These are phyloP conservation scores for Rhizopogon sp. DNA, from an alignment of 768 basidiomycete genomes.

Conservation along the genomic window DNA sequence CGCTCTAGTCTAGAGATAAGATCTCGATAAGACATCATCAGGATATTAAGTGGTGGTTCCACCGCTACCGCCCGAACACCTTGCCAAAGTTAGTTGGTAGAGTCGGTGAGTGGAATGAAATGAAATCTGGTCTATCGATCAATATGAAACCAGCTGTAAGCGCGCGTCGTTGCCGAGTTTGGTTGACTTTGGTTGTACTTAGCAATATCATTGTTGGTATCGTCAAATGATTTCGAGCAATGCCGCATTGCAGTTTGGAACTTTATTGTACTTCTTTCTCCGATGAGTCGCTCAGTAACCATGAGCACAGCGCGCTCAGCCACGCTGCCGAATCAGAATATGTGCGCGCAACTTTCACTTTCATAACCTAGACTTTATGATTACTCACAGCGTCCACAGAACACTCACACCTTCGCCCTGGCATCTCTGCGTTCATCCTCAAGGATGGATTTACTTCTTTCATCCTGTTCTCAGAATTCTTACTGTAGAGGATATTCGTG, in stretches of 20 bases:
- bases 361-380: constrained; percentile 4
- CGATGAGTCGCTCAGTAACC: neutral
- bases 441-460: constrained; percentile 51
- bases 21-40: too few relatives aligned
- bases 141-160: too few relatives aligned
- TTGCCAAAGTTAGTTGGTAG: too few relatives aligned
- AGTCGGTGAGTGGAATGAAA: too few relatives aligned
- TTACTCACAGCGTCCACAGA: neutral
- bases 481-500: constrained; percentile 47
- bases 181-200: too few relatives aligned
- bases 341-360: constrained; percentile 4
- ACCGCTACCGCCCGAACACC: too few relatives aligned
- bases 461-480: constrained; percentile 35
- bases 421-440: constrained; percentile 37
- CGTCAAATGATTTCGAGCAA: too few relatives aligned
- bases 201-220: too few relatives aligned
- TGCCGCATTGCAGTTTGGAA: neutral
- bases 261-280: neutral
- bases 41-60: too few relatives aligned
- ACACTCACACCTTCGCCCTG: constrained; percentile 17
- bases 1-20: too few relatives aligned
- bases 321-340: constrained; percentile 7
- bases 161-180: too few relatives aligned
- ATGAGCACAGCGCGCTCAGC: constrained; percentile 5
- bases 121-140: too few relatives aligned